Base-by-base conservation (phyloP, 2,329 filamentous ascomycete species). In the Septoria linicola region DNA sequence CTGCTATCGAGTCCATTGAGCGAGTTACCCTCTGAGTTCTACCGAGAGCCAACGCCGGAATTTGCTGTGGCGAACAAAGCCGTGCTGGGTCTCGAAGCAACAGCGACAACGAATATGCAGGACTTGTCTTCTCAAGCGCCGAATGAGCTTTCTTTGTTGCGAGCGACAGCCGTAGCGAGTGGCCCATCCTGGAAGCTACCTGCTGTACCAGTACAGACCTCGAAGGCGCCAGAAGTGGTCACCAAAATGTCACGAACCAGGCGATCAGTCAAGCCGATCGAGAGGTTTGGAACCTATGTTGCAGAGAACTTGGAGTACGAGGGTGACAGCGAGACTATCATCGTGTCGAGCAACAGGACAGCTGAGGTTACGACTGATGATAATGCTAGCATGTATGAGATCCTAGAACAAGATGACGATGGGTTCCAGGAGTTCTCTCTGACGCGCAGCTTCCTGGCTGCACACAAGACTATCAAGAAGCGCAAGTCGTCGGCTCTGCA, bases 251-350 rank as follows among this genome's bases (percentile, higher is more conserved):
- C 40, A 30, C 47, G 47, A 14, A 19, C 40, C 13, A 37, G 40
- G 20, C 47, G 47, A 17, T 36, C 40, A 2, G 13, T 31, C 1
- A 43, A 44, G 40, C 47, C 47, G 11, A 27, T 44, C 6, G 5
- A 30, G 2, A 25, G 47, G 17, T 44, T 43, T 21, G 31, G 36
- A 23, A n/a, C n/a, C n/a, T 11, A 31, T 23, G 14, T 48, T 4
- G 17, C 37, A 10, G 44, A 13, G 6, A 39, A 32, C n/a, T 4
- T 21, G 5, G 16, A 21, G 16, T 13, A 41, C 13, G 39, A 41
- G 14, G 17, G n/a, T 8, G 39, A 21, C 11, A 21, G 13, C 14
- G 23, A 20, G 14, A 31, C 20, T 20, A n/a, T 31, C 3, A 21
- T 19, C 10, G 47, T 17, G 20, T 21, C 36, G 1, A 1, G 17